Evolutionary conservation across 1,139 yeast species (phyloP).

Genomic region (Blastobotrys elegans): DNA sequence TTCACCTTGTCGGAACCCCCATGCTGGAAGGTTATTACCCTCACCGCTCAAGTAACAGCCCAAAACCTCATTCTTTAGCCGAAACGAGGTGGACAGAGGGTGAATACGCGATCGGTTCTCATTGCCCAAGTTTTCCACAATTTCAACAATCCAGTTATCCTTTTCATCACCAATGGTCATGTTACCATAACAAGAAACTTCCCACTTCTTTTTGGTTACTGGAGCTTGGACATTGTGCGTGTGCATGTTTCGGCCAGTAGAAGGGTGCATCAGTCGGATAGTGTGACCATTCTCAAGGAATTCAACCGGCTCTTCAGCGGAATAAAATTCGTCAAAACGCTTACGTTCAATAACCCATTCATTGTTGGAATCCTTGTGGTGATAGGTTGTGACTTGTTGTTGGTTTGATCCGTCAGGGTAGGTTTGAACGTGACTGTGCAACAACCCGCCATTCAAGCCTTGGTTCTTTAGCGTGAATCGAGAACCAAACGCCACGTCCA

Average conservation of each 20-base stretch:
- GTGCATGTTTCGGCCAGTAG: conserved; percentile 87
- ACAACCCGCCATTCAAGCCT: conserved; percentile 85
- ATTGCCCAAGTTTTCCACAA: conserved; percentile 67
- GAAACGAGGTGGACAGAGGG: conserved; percentile 81
- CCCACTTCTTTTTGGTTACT: conserved; percentile 60
- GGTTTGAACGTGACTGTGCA: conserved; percentile 91
- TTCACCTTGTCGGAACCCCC: conserved; percentile 99
- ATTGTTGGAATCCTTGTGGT: conserved; percentile 88
- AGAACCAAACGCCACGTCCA: conserved; percentile 81
- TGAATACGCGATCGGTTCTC: conserved; percentile 62
- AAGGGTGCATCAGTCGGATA: conserved; percentile 72
- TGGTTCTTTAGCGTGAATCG: conserved; percentile 78
- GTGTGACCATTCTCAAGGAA: conserved; percentile 66
- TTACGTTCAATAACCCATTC: conserved; percentile 82
- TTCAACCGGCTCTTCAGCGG: conserved; percentile 49
- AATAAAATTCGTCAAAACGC: conserved; percentile 54
- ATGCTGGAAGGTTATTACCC: conserved; percentile 76
- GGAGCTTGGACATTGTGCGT: conserved; percentile 84
- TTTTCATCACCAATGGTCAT: conserved; percentile 78
- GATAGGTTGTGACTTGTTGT: conserved; percentile 93
- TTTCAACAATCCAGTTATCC: conserved; percentile 92
- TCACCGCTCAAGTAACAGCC: conserved; percentile 86
- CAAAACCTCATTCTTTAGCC: conserved; percentile 61
- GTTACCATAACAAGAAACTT: conserved; percentile 94
- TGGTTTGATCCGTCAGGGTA: conserved; percentile 95